Base-by-base conservation (phyloP, 1,284 basidiomycete species). In the Marasmius oreades region DNA sequence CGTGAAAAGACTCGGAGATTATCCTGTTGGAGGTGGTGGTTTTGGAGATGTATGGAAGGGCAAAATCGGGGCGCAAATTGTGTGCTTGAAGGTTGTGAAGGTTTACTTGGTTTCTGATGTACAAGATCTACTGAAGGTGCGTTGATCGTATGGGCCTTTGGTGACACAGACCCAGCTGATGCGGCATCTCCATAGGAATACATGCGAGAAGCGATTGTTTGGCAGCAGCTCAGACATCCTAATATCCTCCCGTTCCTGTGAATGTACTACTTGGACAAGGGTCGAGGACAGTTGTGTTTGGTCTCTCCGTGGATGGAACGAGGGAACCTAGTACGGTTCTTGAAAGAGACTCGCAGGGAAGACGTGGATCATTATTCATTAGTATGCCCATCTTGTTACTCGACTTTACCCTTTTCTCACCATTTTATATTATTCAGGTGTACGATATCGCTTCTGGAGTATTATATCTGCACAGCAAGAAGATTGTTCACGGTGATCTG, bases 401-500 rank as follows among this genome's bases (percentile, higher is more conserved):
- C 31, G 20, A 2, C 46, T 26, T n/a, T 20, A 1, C 20, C 53
- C 31, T 34, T 51, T 8, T 14, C 8, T 42, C 6, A 18, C 39
- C n/a, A 23, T n/a, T 18, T 4, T 2, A 8, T 20, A 7, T n/a
- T 5, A n/a, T n/a, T 5, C 36, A 70, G 68, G 61, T 61, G 28
- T 56, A 20, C 26, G 70, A 71, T 53, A 60, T 73, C 18, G 68
- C 68, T 2, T 36, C 63, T 55, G 75, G 63, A 14, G 64, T 75
- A 20, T 18, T 63, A 20, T 76, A 73, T 54, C 61, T 75, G 7
- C 73, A 76, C 33, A 55, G 24, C 5, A 61, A 64, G 31, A 55
- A 68, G 3, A 67, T 75, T 44, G 51, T 74, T 11, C 74, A 77
- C 18, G 69, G 73, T 22, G 74, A 75, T 50, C 55, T 77, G 34